Evolutionary conservation across 2,329 filamentous ascomycete genomes (phyloP).

Genomic region (Spiromastix sp.): DNA sequence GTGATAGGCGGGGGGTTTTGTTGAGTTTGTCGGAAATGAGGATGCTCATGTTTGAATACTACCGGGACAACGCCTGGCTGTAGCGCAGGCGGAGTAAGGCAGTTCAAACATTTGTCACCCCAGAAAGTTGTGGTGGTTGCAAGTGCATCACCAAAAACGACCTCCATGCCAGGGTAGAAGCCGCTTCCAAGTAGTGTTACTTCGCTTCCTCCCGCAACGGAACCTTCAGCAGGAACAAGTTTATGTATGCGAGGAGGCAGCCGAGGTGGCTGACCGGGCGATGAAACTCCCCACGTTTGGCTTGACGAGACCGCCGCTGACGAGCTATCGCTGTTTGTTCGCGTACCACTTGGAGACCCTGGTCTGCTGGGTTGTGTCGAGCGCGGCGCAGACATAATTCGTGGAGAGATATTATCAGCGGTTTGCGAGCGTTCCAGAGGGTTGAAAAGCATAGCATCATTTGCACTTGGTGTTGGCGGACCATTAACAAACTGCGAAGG

Average conservation of each 20-base stretch:
- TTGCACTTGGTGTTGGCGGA: constrained; percentile 57
- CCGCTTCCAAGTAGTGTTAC: constrained; percentile 74
- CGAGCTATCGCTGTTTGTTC: constrained; percentile 19
- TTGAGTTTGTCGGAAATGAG: constrained; percentile 38
- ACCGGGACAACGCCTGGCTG: constrained; percentile 60
- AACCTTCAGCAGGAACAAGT: constrained; percentile 72
- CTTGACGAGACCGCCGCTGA: constrained; percentile 37
- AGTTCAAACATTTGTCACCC: constrained; percentile 71
- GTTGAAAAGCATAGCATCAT: constrained; percentile 49
- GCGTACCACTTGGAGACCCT: constrained; percentile 50
- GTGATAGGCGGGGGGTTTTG: constrained; percentile 30
- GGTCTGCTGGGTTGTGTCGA: constrained; percentile 68
- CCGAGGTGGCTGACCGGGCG: constrained; percentile 41
- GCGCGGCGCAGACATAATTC: constrained; percentile 60
- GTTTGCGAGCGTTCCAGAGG: constrained; percentile 50
- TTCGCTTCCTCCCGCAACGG: constrained; percentile 73
- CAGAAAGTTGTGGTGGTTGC: constrained; percentile 69
- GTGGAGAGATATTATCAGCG: constrained; percentile 54
- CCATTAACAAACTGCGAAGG: constrained; percentile 45
- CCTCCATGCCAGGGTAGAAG: constrained; percentile 69
- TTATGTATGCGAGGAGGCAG: constrained; percentile 62
- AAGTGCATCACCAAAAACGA: constrained; percentile 67
- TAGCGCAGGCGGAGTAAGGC: constrained; percentile 61
- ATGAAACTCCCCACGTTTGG: constrained; percentile 42
- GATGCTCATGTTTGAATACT: constrained; percentile 50